Base-by-base conservation (phyloP, 441 rosid genomes). In the Bocquillonia castaneifolia region DNA sequence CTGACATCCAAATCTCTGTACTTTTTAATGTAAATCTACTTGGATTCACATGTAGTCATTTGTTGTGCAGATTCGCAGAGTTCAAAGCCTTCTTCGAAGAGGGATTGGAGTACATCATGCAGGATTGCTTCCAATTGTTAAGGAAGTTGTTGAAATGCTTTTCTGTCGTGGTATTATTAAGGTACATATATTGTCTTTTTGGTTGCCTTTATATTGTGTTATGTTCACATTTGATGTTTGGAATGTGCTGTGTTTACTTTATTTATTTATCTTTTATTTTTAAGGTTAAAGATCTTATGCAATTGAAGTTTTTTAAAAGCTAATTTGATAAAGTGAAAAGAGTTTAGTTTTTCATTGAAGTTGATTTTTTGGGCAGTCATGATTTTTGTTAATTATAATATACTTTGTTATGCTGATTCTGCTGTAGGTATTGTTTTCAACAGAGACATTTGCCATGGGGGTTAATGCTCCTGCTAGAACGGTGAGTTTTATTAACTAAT, bases 361-460 rank as follows among this genome's bases (percentile, higher is more conserved):
- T n/a, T 48, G 61, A 29, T 22, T 45, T 34, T 54, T 60, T 29
- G 36, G 59, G n/a, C 44, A 29, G 36, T 31, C 58, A n/a, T 57
- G 50, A 17, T 3, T 53, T 39, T 68, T 12, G 20, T 22, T 47
- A 40, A 67, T 31, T 67, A 67, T n/a, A 39, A 59, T 62, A 45
- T 23, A 17, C 32, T 53, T 64, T 72, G 28, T 71, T 57, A 53
- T 44, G 51, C 36, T 73, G 45, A 66, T 81, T 55, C 75, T 74
- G 59, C 65, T 77, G 40, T 71, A 94, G 99, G 91, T 94, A 58
- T 76, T 94, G 72, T 94, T 94, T 84, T 92, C 99, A 67, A 92
- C 99, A 1, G 99, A 94, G 84, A 94, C 98, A 77, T 94, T 92
- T 82, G 98, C 99, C 42, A 94, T 94, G 99, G 99, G 99, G 64